These are phyloP conservation scores for Paxillus ammoniavirescens DNA, from an alignment of 768 basidiomycete species.

Conservation along the genomic window DNA sequence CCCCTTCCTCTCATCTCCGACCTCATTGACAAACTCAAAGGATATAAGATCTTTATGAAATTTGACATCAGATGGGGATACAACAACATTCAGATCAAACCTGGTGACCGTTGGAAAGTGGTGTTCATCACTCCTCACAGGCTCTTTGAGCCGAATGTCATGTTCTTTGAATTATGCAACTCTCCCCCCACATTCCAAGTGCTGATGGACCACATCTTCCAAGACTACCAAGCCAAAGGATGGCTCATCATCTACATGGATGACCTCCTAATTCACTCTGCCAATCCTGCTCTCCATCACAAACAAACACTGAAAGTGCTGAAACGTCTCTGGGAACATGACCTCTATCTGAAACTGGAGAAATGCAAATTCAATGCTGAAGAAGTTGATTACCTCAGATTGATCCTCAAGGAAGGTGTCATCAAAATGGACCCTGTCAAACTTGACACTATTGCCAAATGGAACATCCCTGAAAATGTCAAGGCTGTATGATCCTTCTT, in stretches of 20 bases:
- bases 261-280: constrained; percentile 24
- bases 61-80: not conserved
- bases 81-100: not conserved
- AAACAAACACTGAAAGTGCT: constrained; percentile 21
- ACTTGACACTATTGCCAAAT: constrained; percentile 28
- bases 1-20: not conserved
- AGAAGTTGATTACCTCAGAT: not conserved
- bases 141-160: constrained; percentile 8
- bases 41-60: not conserved
- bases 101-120: not conserved
- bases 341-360: constrained; percentile 35
- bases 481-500: constrained; percentile 30
- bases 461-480: constrained; percentile 21
- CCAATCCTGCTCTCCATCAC: constrained; percentile 8
- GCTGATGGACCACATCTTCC: too few relatives aligned
- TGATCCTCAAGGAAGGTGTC: not conserved
- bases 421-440: constrained; percentile 37
- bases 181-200: constrained; percentile 19
- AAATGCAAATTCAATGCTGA: constrained; percentile 18
- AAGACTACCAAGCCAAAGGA: constrained; percentile 9
- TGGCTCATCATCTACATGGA: constrained; percentile 29
- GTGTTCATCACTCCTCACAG: not conserved
- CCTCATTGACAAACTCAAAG: not conserved
- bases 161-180: constrained; percentile 22
- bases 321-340: constrained; percentile 22